Percentiles rank a stretch among this genome's conserved stretches.
These are phyloP conservation scores for Epithemia pelagica DNA, from an alignment of 108 stramenopile genomes.

Conservation along the genomic window DNA sequence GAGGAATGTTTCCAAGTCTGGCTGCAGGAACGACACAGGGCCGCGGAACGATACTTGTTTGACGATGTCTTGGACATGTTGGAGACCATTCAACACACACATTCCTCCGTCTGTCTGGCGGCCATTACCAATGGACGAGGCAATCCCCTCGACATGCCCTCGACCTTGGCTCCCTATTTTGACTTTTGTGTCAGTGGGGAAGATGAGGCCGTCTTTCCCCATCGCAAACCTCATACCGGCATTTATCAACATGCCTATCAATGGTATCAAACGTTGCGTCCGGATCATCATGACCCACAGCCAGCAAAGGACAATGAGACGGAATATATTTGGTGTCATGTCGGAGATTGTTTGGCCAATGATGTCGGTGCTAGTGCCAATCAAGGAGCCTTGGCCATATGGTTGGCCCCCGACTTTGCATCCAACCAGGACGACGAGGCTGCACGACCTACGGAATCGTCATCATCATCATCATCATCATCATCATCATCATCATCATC, in stretches of 20 bases:
- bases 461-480: background rate
- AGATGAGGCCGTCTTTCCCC: constrained; percentile 50
- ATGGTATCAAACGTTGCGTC: constrained; percentile 9
- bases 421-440: too few species aligned
- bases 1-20: constrained; percentile 45
- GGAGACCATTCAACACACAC: constrained; percentile 15
- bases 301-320: background rate
- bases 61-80: constrained; percentile 26
- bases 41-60: constrained; percentile 53
- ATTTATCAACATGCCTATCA: constrained; percentile 53
- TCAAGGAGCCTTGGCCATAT: constrained; percentile 54
- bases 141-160: constrained; percentile 52
- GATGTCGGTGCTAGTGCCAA: constrained; percentile 62
- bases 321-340: constrained; percentile 47
- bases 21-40: constrained; percentile 45
- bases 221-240: constrained; percentile 45
- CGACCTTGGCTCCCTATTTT: constrained; percentile 39
- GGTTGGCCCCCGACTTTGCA: constrained; percentile 17
- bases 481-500: too few species aligned
- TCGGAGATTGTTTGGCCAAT: constrained; percentile 72
- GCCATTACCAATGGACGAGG: constrained; percentile 73
- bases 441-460: too few species aligned
- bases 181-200: constrained; percentile 69
- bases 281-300: background rate
- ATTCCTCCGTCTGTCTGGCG: constrained; percentile 38